Percentiles rank a stretch among this genome's conserved stretches.
These are phyloP conservation scores for Entonaema liquescens DNA, from an alignment of 495 filamentous ascomycete genomes.

Conservation along the genomic window DNA sequence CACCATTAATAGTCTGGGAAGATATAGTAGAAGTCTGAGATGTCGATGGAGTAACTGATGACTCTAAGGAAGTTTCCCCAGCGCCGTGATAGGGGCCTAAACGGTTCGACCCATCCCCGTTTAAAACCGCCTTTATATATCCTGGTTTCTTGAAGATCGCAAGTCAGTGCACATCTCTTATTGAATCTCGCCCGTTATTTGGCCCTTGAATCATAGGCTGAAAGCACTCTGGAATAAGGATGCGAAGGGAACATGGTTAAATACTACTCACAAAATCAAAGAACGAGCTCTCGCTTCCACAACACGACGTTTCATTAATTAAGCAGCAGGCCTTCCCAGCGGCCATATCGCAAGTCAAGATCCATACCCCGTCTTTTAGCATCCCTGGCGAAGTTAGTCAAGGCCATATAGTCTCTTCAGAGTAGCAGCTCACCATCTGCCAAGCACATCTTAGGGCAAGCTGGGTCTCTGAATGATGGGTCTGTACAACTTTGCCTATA, in stretches of 20 bases:
- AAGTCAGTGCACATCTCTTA: background rate
- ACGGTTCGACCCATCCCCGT: background rate
- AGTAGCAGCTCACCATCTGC: background rate
- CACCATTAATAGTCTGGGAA: background rate
- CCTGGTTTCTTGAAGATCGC: background rate
- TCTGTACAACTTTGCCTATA: constrained; percentile 5
- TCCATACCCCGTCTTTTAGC: background rate
- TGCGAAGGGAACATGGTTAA: background rate
- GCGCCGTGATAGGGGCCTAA: background rate
- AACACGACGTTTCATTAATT: background rate
- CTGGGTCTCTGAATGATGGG: background rate
- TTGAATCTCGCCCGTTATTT: background rate
- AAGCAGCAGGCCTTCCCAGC: background rate
- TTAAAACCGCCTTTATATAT: background rate
- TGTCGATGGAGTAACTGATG: background rate
- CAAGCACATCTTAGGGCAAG: background rate
- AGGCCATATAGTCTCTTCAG: background rate
- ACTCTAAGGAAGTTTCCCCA: background rate
- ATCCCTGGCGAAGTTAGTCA: background rate
- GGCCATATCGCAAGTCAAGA: background rate
- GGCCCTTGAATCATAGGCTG: background rate
- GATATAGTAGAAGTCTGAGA: background rate
- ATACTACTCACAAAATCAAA: background rate
- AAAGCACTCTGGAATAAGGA: too few species aligned
- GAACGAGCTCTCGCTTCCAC: background rate